A percentile compares a stretch with the other conserved stretches of the same genome.
Evolutionary conservation across 371 early-diverging fungal species (phyloP).

Genomic region (Mucor racemosus): DNA sequence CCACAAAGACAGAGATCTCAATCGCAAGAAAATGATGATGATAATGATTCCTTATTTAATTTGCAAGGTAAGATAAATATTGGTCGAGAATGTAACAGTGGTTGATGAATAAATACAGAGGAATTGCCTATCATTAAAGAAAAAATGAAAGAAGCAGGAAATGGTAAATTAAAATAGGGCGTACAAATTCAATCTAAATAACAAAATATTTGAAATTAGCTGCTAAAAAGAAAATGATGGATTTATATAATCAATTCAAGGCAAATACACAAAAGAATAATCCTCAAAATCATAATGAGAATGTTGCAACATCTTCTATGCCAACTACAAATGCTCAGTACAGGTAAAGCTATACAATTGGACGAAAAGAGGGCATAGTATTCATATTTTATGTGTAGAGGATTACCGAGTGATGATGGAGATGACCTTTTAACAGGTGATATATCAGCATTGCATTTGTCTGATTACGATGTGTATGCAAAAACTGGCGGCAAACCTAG

Average conservation of each 20-base stretch:
- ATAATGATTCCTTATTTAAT: conserved; percentile 44
- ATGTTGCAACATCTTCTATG: conserved; percentile 26
- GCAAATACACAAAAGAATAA: conserved; percentile 34
- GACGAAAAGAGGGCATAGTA: not conserved
- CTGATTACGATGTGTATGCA: conserved; percentile 56
- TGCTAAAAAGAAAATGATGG: conserved; percentile 56
- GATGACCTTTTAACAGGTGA: conserved; percentile 55
- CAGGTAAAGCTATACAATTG: conserved; percentile 20
- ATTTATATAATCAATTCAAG: conserved; percentile 50
- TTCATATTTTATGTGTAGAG: conserved; percentile 19
- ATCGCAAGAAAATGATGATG: conserved; percentile 12
- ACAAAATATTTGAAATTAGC: conserved; percentile 21
- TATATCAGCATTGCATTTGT: conserved; percentile 53
- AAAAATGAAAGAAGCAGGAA: conserved; percentile 53
- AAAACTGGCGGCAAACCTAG: conserved; percentile 28
- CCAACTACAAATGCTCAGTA: conserved; percentile 54
- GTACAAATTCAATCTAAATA: not conserved
- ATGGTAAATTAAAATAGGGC: conserved; percentile 32
- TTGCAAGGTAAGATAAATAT: conserved; percentile 39
- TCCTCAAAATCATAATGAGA: conserved; percentile 6
- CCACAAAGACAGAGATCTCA: not conserved
- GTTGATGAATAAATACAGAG: conserved; percentile 21
- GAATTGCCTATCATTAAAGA: conserved; percentile 57
- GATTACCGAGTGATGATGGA: conserved; percentile 49
- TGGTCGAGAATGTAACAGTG: not conserved